phyloP scores from a whole-genome alignment of 1,284 basidiomycete genomes.

The Ustilago tritici region DNA sequence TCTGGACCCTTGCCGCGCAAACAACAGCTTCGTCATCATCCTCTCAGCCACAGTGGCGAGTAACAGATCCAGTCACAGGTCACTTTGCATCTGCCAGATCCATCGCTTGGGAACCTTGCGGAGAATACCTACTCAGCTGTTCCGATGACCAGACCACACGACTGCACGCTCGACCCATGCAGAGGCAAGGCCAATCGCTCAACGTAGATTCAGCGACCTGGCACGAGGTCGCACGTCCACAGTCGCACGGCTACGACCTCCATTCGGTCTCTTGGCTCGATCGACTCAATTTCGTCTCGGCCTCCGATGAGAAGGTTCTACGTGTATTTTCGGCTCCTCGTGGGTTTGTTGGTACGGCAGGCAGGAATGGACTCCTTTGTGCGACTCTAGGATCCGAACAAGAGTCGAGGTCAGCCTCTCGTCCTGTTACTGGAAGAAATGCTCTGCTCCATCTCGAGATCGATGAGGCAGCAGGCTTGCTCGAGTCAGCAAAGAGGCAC shows the following conservation, averaged over 20 bases:
- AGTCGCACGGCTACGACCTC: conserved; percentile 68
- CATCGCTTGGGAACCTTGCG: conserved; percentile 63
- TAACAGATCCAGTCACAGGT: conserved; percentile 49
- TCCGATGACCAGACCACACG: conserved; percentile 65
- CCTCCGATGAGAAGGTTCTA: conserved; percentile 68
- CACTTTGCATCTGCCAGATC: conserved; percentile 59
- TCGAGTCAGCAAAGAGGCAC: conserved; percentile 33
- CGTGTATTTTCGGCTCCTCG: conserved; percentile 65
- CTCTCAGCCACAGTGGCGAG: conserved; percentile 25
- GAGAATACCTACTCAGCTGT: conserved; percentile 60
- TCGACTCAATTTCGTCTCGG: conserved; percentile 63
- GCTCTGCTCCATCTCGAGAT: conserved; percentile 25
- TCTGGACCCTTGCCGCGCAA: conserved; percentile 43
- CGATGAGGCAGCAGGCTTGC: conserved; percentile 19
- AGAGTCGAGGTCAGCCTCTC: conserved; percentile 33
- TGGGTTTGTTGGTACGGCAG: conserved; percentile 58
- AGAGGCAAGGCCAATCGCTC: conserved; percentile 16
- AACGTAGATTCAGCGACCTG: conserved; percentile 36
- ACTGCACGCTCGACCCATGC: conserved; percentile 52
- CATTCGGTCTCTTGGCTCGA: conserved; percentile 62
- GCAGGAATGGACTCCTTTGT: conserved; percentile 36
- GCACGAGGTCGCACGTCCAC: conserved; percentile 68
- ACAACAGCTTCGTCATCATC: conserved; percentile 2
- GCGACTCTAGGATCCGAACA: conserved; percentile 40
- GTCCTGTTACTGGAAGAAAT: conserved; percentile 9